Evolutionary conservation across 768 basidiomycete species (phyloP), one percentile per base, ranked within the genome.

Genomic region (Rubroboletus pulcherrimus): DNA sequence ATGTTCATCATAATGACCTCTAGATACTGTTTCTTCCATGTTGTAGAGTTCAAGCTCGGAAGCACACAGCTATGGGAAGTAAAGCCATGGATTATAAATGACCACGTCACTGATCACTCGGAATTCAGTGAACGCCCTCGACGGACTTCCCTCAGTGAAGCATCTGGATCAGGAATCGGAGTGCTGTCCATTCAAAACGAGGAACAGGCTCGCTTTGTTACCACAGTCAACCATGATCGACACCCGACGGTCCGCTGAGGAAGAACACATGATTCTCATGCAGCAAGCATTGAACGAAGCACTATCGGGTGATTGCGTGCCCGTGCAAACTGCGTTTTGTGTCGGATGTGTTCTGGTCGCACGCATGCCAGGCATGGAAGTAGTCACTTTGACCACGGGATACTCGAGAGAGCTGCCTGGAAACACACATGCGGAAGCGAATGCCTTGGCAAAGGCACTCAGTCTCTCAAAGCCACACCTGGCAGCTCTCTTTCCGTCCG

Each of bases 401-500:
- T 93, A 86, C 73, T 98, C 95, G 26, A 81, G 97, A 65, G 94
- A 98, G 67, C 78, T 98, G 0, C 77, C 83, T 5, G 96, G 95
- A 51, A 98, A 98, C 67, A 98, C 96, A 4, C 96, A 99, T 70
- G 96, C 95, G 11, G 96, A 99, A 75, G 93, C 93, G 24, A 96
- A 96, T 68, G 94, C 95, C 1, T 74, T 99, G 51, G 67, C 81
- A 40, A 97, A 98, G 65, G 81, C 85, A 6, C 71, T 68, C 15
- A 42, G 59, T n/a, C 74, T 86, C 38, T 74, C 82, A 2, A 45
- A 65, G 8, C 58, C 70, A 12, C 67, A 84, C 41, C 67, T 89
- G 39, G 65, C 75, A 14, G 58, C 74, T 12, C 66, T 81, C 35
- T 77, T 84, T 41, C 74, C 81, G 2, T 61, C 64, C 5, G 55